Evolutionary conservation across 2,329 filamentous ascomycete genomes (phyloP).

Genomic region (Trichophyton equinum): DNA sequence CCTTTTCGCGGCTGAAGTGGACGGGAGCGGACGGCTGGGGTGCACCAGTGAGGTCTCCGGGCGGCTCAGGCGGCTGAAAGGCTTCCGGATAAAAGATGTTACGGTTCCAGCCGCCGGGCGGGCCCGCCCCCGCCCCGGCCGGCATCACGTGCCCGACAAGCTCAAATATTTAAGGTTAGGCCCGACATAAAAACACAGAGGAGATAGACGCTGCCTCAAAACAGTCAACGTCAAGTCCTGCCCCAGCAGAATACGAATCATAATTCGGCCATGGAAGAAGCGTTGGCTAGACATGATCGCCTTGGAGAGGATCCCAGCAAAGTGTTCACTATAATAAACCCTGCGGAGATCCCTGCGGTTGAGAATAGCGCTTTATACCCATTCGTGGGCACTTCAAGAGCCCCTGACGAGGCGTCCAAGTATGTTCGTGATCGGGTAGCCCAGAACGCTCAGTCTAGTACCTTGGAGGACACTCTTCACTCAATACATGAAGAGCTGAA

Average conservation of each 20-base stretch:
- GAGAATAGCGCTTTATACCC: neutral
- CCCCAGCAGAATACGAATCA: neutral
- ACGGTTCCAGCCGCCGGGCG: neutral
- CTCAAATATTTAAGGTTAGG: neutral
- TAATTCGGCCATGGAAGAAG: neutral
- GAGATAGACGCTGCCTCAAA: neutral
- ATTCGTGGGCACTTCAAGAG: neutral
- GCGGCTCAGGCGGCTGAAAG: neutral
- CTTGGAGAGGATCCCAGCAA: neutral
- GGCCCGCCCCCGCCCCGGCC: no score
- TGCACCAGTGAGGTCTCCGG: no score
- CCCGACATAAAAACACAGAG: neutral
- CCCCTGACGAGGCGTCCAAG: constrained; percentile 1
- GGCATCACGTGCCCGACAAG: no score
- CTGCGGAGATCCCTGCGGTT: constrained; percentile 5
- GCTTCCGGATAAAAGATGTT: neutral
- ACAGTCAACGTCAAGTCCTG: neutral
- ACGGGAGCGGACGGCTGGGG: no score
- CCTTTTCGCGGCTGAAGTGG: no score
- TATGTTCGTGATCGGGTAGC: constrained; percentile 9
- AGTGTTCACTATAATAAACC: constrained; percentile 1
- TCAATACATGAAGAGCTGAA: constrained; percentile 4
- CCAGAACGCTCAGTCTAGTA: neutral
- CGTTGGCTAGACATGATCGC: neutral
- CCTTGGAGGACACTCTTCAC: constrained; percentile 7